A percentile compares a stretch with the other conserved stretches of the same genome.
phyloP scores from a whole-genome alignment of 2,329 filamentous ascomycete genomes.

The Aureobasidium sp. region DNA sequence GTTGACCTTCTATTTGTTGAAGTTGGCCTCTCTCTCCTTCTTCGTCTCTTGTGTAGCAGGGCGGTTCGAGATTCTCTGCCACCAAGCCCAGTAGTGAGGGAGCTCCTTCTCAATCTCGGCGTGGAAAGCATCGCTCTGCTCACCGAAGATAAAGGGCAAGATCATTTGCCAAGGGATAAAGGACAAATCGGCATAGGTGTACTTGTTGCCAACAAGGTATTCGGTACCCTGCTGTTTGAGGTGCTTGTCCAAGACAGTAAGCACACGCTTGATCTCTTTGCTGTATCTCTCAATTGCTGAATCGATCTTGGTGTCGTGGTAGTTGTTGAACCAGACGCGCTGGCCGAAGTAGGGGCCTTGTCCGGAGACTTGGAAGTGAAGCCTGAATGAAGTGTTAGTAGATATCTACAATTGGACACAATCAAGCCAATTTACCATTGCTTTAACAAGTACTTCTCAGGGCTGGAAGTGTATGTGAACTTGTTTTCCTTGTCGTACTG shows the following conservation, averaged over 20 bases:
- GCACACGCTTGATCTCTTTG: slow-evolving; percentile 42
- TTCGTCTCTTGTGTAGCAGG: slow-evolving; percentile 19
- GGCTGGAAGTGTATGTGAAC: slow-evolving; percentile 34
- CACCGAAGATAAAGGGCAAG: slow-evolving; percentile 17
- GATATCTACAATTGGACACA: background rate
- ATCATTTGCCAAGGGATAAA: slow-evolving; percentile 31
- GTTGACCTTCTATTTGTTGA: background rate
- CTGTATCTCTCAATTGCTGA: slow-evolving; percentile 42
- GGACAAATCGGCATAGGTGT: slow-evolving; percentile 35
- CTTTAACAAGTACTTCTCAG: slow-evolving; percentile 31
- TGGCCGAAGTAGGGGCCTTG: slow-evolving; percentile 44
- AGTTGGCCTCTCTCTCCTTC: slow-evolving; percentile 21
- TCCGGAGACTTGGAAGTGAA: slow-evolving; percentile 37
- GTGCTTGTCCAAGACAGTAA: slow-evolving; percentile 39
- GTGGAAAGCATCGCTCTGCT: slow-evolving; percentile 11
- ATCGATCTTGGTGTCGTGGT: slow-evolving; percentile 37
- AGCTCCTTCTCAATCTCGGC: slow-evolving; percentile 19
- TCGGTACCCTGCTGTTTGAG: slow-evolving; percentile 28
- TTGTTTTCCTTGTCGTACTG: slow-evolving; percentile 39
- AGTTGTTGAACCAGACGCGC: slow-evolving; percentile 32
- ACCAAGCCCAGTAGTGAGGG: slow-evolving; percentile 19
- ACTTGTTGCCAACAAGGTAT: slow-evolving; percentile 40
- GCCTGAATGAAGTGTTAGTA: background rate
- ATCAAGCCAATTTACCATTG: slow-evolving; percentile 29
- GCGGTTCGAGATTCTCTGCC: slow-evolving; percentile 15